Base-by-base conservation (phyloP, 345 rosid genomes). In the Eucalyptus paniculata region DNA sequence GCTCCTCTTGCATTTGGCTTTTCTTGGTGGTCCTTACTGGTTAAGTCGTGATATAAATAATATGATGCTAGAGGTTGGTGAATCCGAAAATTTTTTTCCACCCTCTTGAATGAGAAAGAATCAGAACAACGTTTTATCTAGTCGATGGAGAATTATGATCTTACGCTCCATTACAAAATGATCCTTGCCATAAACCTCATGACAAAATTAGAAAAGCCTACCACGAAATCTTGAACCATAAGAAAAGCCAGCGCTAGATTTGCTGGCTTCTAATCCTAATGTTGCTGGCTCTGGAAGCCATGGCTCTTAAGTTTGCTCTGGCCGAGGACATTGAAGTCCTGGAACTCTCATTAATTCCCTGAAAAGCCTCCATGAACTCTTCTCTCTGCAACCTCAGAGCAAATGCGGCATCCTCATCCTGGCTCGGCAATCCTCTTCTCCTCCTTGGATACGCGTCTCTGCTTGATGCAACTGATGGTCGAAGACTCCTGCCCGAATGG, bases 301-400 rank as follows among this genome's bases (percentile, higher is more conserved):
- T 95, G 37, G 99, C 99, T 93, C 99, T 93, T 87, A 96, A 88
- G 91, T 97, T 98, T 90, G 95, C 95, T 95, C 98, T 95, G 58
- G 99, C 99, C 50, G 88, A 80, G 40, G 94, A 93, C 49, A 93
- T 87, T 16, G 94, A 87, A 44, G 87, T 91, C 28, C 92, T 72
- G 0, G 95, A 86, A 69, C 86, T 80, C 60, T 80, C 88, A 51
- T 85, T 50, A 50, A 12, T 89, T 87, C 89, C 93, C 21, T 94
- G 91, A 87, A 96, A 93, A 56, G 95, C 95, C 88, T 93, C 95
- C 94, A 95, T 94, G 58, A 95, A 95, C 91, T 98, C 99, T 77
- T 95, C 97, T 80, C 98, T 93, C 89, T 97, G 99, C 92, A 98
- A 89, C 95, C 98, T 94, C 87, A 96, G 87, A 21, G 99, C 99